Conservation (phyloP, 2,329 filamentous ascomycete genomes). For the Cladosporium sp. region DNA sequence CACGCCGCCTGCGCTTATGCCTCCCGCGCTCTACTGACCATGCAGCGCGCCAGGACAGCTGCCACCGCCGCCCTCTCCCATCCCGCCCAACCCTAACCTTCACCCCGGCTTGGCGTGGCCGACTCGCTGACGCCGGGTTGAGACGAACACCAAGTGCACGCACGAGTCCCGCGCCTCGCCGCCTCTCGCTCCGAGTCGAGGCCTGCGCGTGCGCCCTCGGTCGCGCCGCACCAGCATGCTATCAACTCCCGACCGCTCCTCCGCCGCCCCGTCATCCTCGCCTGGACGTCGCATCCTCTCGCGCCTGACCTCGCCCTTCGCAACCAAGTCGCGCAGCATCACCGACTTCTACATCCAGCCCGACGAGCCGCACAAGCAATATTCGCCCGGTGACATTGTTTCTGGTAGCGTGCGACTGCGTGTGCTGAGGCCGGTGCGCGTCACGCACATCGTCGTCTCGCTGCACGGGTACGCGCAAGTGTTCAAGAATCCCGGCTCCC, state of each 20-base stretch:
- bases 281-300: constrained; percentile 40
- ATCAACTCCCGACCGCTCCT: constrained; percentile 9
- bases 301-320: constrained; percentile 51
- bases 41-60: constrained; percentile 3
- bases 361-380: constrained; percentile 71
- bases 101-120: constrained; percentile 8
- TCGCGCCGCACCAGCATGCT: constrained; percentile 12
- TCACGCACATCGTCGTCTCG: constrained; percentile 73
- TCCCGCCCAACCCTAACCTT: constrained; percentile 1
- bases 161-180: not conserved
- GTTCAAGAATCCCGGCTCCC: constrained; percentile 61
- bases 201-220: constrained; percentile 7
- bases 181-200: not conserved
- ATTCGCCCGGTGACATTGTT: constrained; percentile 68
- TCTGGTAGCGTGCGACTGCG: constrained; percentile 66
- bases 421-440: constrained; percentile 65
- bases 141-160: not conserved
- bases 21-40: constrained; percentile 7
- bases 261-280: constrained; percentile 10
- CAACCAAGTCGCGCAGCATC: constrained; percentile 56
- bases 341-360: constrained; percentile 73
- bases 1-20: constrained; percentile 3
- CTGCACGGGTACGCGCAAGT: constrained; percentile 75
- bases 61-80: not conserved
- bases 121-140: constrained; percentile 5